Conservation (phyloP, 208 protist species). For the Acanthamoeba healyi region DNA sequence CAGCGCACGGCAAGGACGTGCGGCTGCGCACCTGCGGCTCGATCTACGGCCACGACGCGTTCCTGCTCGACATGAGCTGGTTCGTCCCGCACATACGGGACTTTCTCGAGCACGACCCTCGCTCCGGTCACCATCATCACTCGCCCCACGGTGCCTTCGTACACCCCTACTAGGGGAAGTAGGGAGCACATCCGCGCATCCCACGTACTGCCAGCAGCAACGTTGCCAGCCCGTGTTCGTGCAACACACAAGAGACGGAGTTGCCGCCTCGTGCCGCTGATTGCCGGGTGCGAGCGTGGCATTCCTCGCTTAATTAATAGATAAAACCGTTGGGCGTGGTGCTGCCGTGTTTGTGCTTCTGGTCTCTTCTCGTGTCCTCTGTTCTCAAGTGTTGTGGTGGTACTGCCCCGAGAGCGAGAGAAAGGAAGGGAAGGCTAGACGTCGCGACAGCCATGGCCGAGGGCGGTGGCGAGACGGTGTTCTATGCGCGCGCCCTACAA, state of each 20-base stretch:
- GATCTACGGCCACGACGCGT: constrained; percentile 73
- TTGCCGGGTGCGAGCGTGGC: too few species aligned
- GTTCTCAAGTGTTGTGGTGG: not conserved
- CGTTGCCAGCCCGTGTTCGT: too few species aligned
- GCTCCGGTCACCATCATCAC: not conserved
- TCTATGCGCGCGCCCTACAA: constrained; percentile 51
- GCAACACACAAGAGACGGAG: too few species aligned
- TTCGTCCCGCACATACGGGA: constrained; percentile 51
- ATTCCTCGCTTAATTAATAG: too few species aligned
- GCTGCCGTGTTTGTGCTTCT: too few species aligned
- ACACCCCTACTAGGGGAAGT: not conserved
- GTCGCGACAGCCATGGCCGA: not conserved
- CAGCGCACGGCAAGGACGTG: constrained; percentile 65
- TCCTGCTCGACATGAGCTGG: constrained; percentile 55
- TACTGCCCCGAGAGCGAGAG: not conserved
- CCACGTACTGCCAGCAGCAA: too few species aligned
- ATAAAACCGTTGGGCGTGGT: too few species aligned
- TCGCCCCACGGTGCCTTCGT: not conserved
- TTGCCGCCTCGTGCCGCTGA: too few species aligned
- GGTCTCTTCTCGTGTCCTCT: too few species aligned
- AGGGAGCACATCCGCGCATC: too few species aligned
- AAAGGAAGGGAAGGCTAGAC: not conserved
- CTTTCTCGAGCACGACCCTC: constrained; percentile 9
- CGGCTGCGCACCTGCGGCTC: not conserved
- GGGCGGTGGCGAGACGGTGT: not conserved